Percentiles rank a stretch among this genome's conserved stretches.
phyloP scores from a whole-genome alignment of 1,139 yeast species.

The Candida anutae region DNA sequence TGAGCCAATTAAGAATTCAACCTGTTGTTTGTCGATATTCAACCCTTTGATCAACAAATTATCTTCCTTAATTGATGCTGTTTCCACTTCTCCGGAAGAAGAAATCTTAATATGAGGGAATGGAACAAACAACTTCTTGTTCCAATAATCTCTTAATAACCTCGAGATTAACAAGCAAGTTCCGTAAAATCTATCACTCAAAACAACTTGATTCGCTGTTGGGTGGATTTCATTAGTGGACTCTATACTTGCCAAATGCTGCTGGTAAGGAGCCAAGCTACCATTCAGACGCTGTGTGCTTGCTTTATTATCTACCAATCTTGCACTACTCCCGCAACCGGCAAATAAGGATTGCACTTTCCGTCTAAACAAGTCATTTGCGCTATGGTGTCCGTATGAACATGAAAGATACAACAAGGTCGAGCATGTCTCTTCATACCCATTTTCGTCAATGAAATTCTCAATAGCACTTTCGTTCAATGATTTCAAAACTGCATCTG shows the following conservation, averaged over 20 bases:
- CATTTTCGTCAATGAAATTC: slow-evolving; percentile 42
- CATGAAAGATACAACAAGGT: slow-evolving; percentile 80
- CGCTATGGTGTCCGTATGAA: slow-evolving; percentile 47
- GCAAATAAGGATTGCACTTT: slow-evolving; percentile 46
- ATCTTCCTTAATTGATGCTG: slow-evolving; percentile 38
- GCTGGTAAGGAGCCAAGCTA: slow-evolving; percentile 3
- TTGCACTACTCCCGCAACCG: slow-evolving; percentile 48
- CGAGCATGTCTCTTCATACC: slow-evolving; percentile 72
- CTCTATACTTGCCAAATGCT: slow-evolving; percentile 4
- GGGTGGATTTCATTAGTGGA: slow-evolving; percentile 18
- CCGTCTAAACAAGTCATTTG: slow-evolving; percentile 42
- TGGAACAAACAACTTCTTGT: slow-evolving; percentile 51
- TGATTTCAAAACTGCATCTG: slow-evolving; percentile 68
- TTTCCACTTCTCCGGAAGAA: slow-evolving; percentile 23
- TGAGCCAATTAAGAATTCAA: slow-evolving; percentile 63
- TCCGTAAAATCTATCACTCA: slow-evolving; percentile 91
- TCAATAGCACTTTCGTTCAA: slow-evolving; percentile 52
- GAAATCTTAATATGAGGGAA: slow-evolving; percentile 37
- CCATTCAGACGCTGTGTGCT: slow-evolving; percentile 2
- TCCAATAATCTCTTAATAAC: slow-evolving; percentile 75
- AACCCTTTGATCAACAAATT: slow-evolving; percentile 37
- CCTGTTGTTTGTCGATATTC: slow-evolving; percentile 45
- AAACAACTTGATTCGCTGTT: slow-evolving; percentile 63
- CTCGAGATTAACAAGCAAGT: slow-evolving; percentile 76
- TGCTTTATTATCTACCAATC: slow-evolving; percentile 32